Conservation (phyloP, 331 rosid genomes). For the Rhamnella rubrinervis region DNA sequence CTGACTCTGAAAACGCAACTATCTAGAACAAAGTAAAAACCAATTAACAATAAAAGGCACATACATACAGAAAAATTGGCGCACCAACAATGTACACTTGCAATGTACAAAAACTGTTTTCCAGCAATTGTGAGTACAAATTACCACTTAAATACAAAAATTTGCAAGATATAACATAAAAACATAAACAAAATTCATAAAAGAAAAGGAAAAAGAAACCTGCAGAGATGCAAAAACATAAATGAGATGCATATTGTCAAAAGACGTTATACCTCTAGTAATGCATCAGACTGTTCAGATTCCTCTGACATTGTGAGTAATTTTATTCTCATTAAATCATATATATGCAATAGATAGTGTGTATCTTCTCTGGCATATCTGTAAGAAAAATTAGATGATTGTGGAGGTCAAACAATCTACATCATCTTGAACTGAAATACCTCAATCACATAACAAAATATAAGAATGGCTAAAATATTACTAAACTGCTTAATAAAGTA, state of each 20-base stretch:
- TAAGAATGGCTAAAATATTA: not conserved
- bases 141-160: not conserved
- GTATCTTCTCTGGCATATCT: constrained; percentile 99
- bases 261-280: constrained; percentile 63
- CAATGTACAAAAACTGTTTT: too few species aligned
- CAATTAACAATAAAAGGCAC: too few species aligned
- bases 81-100: too few species aligned
- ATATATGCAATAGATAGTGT: constrained; percentile 80
- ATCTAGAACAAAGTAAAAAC: too few species aligned
- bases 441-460: not conserved
- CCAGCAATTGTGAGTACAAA: not conserved
- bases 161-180: not conserved
- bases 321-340: constrained; percentile 72
- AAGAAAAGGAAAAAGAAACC: not conserved
- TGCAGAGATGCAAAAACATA: not conserved
- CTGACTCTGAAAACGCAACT: too few species aligned
- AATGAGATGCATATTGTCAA: not conserved
- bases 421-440: constrained; percentile 16
- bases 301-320: constrained; percentile 62
- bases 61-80: too few species aligned
- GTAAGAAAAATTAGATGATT: constrained; percentile 38
- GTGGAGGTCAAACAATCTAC: not conserved
- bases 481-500: not conserved
- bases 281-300: constrained; percentile 49
- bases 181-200: not conserved